A percentile compares a stretch with the other conserved stretches of the same genome.
phyloP scores from a whole-genome alignment of 2,329 filamentous ascomycete species.

The Graphilbum fragrans region DNA sequence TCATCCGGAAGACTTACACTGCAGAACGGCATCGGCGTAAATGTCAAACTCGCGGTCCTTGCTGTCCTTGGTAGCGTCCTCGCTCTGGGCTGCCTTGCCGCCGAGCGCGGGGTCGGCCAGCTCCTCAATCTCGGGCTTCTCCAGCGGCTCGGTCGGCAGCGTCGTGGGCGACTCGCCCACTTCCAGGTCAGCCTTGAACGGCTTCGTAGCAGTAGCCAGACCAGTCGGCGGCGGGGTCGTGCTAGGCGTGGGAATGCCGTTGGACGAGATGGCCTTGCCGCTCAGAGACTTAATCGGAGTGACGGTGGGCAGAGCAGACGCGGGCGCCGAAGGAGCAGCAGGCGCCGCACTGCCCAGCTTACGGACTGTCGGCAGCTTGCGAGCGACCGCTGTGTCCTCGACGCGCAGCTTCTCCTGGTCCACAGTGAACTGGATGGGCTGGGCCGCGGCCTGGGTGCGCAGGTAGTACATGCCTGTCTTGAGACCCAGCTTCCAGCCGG shows the following conservation, averaged over 20 bases:
- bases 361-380: slow-evolving; percentile 47
- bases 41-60: slow-evolving; percentile 79
- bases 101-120: slow-evolving; percentile 42
- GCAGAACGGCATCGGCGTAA: slow-evolving; percentile 82
- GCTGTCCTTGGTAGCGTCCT: slow-evolving; percentile 61
- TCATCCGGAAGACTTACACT: slow-evolving; percentile 50
- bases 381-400: slow-evolving; percentile 66
- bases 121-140: slow-evolving; percentile 52
- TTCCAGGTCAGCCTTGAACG: slow-evolving; percentile 64
- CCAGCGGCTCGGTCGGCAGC: slow-evolving; percentile 56
- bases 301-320: slow-evolving; percentile 12
- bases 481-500: slow-evolving; percentile 96
- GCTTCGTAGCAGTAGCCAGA: slow-evolving; percentile 48
- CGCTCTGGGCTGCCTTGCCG: slow-evolving; percentile 48
- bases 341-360: slow-evolving; percentile 59
- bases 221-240: slow-evolving; percentile 49
- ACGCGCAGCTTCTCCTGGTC: slow-evolving; percentile 92
- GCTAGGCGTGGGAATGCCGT: slow-evolving; percentile 58
- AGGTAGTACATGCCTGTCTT: slow-evolving; percentile 99
- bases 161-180: slow-evolving; percentile 73
- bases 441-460: slow-evolving; percentile 90
- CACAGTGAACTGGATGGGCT: slow-evolving; percentile 97
- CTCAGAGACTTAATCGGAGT: background rate
- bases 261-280: slow-evolving; percentile 34
- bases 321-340: slow-evolving; percentile 41